A percentile compares a stretch with the other conserved stretches of the same genome.
Evolutionary conservation across 1,284 basidiomycete species (phyloP).

Genomic region (Cutaneotrichosporon cutaneum): DNA sequence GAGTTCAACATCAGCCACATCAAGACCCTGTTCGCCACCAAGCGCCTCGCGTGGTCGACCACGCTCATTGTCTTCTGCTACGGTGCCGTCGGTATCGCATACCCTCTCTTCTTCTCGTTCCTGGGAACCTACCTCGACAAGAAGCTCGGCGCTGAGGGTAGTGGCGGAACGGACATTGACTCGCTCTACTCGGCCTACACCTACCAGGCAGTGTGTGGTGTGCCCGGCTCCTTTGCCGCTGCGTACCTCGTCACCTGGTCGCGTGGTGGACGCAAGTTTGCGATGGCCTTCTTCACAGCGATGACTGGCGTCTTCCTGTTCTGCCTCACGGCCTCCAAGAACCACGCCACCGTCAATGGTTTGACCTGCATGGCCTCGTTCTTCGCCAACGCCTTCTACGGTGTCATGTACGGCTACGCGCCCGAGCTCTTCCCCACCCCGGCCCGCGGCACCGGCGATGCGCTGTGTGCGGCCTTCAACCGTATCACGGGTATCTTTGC

Average conservation of each 20-base stretch:
- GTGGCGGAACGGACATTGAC: constrained; percentile 28
- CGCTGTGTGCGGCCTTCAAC: constrained; percentile 60
- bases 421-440: constrained; percentile 67
- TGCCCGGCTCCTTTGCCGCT: constrained; percentile 63
- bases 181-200: constrained; percentile 59
- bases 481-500: constrained; percentile 59
- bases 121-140: constrained; percentile 59
- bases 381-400: constrained; percentile 57
- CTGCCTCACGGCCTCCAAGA: constrained; percentile 61
- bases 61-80: constrained; percentile 60
- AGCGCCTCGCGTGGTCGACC: constrained; percentile 59
- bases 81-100: constrained; percentile 63
- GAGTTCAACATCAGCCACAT: constrained; percentile 57
- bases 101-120: constrained; percentile 56
- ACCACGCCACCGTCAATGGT: constrained; percentile 57
- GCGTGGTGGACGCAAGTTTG: constrained; percentile 58
- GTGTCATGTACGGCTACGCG: constrained; percentile 62
- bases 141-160: constrained; percentile 19
- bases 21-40: constrained; percentile 59
- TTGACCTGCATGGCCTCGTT: constrained; percentile 60
- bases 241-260: constrained; percentile 60
- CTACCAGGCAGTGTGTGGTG: constrained; percentile 55
- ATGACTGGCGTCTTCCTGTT: constrained; percentile 63
- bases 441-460: constrained; percentile 65
- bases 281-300: constrained; percentile 58